A percentile compares a stretch with the other conserved stretches of the same genome.
phyloP scores from a whole-genome alignment of 495 filamentous ascomycete genomes.

The Aspergillus olivimuriae region DNA sequence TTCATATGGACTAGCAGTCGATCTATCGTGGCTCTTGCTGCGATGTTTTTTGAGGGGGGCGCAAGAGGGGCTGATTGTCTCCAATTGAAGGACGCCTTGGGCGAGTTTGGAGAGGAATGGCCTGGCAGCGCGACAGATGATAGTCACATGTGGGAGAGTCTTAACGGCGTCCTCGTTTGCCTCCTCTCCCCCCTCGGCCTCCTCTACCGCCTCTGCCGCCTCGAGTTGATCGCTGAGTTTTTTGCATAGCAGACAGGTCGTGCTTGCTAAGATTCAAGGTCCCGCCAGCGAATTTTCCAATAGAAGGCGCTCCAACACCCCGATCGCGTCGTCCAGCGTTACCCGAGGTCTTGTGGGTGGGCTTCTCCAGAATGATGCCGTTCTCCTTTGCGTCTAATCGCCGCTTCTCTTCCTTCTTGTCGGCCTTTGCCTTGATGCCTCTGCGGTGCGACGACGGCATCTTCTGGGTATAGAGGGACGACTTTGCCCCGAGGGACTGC shows the following conservation, averaged over 20 bases:
- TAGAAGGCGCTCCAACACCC: conserved; percentile 64
- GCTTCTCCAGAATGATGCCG: conserved; percentile 81
- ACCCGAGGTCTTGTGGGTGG: conserved; percentile 37
- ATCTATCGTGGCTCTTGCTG: neutral
- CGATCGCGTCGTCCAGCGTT: conserved; percentile 48
- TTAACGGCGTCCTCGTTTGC: neutral
- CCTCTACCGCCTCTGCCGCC: conserved; percentile 20
- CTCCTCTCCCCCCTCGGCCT: conserved; percentile 17
- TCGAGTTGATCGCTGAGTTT: conserved; percentile 34
- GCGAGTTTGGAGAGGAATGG: neutral
- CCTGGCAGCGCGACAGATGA: too few species aligned
- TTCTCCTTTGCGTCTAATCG: conserved; percentile 79
- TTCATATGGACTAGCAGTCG: neutral
- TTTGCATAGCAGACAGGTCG: conserved; percentile 62
- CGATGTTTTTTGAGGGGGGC: neutral
- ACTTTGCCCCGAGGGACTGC: conserved; percentile 70
- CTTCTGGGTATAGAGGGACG: conserved; percentile 63
- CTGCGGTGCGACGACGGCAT: conserved; percentile 79
- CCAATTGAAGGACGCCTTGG: neutral
- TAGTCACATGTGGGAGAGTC: neutral
- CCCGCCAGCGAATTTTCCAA: conserved; percentile 75
- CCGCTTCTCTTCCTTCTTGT: conserved; percentile 59
- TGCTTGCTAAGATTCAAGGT: conserved; percentile 71
- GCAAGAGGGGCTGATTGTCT: neutral
- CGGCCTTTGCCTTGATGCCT: conserved; percentile 65